Evolutionary conservation across 2,329 filamentous ascomycete genomes (phyloP), one percentile per base, ranked within the genome.

Genomic region (Rhynchosporium agropyri): DNA sequence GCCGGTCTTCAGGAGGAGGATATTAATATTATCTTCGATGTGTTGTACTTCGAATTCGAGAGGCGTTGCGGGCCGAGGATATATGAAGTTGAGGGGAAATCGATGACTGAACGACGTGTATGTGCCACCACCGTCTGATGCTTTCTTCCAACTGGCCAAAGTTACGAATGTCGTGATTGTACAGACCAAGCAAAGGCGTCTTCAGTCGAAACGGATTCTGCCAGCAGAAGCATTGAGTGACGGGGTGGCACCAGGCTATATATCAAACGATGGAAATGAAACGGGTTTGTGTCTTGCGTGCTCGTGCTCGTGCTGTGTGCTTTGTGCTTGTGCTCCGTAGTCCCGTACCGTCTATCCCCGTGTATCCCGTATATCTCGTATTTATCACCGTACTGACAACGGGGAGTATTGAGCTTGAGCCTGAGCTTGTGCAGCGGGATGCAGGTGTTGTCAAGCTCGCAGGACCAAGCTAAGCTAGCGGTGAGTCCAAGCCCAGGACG

Each of bases 161-260:
- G 45, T 33, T 57, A 46, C 10, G 42, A 46, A 46, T 31, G 31
- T 20, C 29, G 12, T 29, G 31, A 33, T 8, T 36, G 51, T 28
- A 42, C 9, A 38, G 10, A n/a, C n/a, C 26, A 57, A 57, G 8
- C 38, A 20, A 45, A 57, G 38, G 26, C 54, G 54, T 57, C n/a
- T 45, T 46, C 38, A 42, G 7, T 28, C 51, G 51, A 54, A 40
- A 28, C 38, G 33, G 36, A 12, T 57, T 57, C 42, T 57, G 54
- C 40, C 54, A 57, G 51, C 51, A 56, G 40, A 46, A 28, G 13
- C 9, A 20, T 9, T 13, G 36, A 13, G 60, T 56, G 43, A 43
- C n/a, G n/a, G 48, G 42, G 61, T 53, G 46, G 63, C 46, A 60
- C 57, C 65, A 64, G 64, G 60, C 66, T 67, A 64, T 70, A 69